These are phyloP conservation scores for Diaporthe ampelina DNA, from an alignment of 2,329 filamentous ascomycete species.

Conservation along the genomic window DNA sequence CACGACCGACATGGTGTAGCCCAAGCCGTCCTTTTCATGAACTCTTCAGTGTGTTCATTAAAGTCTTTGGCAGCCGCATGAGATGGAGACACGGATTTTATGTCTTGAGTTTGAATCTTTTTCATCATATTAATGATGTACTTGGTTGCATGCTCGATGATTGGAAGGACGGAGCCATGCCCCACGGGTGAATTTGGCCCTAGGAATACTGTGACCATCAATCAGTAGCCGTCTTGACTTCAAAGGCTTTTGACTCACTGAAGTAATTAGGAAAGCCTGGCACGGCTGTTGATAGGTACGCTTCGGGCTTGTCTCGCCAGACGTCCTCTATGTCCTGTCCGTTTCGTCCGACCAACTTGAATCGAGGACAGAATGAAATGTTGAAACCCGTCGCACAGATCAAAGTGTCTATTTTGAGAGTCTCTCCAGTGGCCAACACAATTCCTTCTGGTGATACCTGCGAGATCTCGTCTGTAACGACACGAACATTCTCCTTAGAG, in stretches of 20 bases:
- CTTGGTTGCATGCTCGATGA: not conserved
- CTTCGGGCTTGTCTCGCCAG: not conserved
- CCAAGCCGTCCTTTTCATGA: conserved; percentile 4
- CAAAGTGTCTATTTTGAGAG: not conserved
- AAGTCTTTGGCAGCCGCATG: not conserved
- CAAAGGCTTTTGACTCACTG: not conserved
- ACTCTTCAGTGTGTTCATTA: not conserved
- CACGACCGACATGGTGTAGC: not conserved
- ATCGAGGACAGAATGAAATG: conserved; percentile 1
- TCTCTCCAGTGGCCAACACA: not conserved
- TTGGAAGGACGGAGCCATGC: not conserved
- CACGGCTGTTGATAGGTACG: not conserved
- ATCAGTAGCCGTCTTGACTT: no score
- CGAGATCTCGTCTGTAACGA: no score
- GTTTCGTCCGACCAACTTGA: not conserved
- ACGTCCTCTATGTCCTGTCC: no score
- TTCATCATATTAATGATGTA: not conserved
- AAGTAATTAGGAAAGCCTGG: not conserved
- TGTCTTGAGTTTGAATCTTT: not conserved
- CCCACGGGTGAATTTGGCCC: not conserved
- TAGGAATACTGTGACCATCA: not conserved
- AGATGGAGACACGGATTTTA: not conserved
- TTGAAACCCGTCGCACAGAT: conserved; percentile 16
- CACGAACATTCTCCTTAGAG: no score
- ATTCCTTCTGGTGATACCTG: no score